Base-by-base conservation (phyloP, 1,284 basidiomycete species). In the Rhizopogon parksii region DNA sequence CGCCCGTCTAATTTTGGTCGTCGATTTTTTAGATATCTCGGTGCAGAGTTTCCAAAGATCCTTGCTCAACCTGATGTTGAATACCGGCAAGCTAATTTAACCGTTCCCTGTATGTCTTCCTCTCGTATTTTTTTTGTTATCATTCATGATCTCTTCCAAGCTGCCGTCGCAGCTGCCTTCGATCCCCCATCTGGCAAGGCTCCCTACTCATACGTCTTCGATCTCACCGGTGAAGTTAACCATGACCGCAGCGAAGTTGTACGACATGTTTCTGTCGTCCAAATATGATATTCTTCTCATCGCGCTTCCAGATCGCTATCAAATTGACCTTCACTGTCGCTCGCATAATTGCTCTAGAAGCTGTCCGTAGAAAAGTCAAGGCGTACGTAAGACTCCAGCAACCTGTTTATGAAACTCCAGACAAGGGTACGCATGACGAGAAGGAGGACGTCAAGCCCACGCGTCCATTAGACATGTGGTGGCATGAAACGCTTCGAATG, bases 401-500 rank as follows among this genome's bases (percentile, higher is more conserved):
- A 46, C 87, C 90, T 15, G 91, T 85, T 66, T 94, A 94, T 69
- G 84, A 90, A 58, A 86, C 85, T 27, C 73, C 80, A 4, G 79
- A 78, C 53, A 89, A 86, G 66, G 73, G 77, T 24, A 60, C 74
- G 11, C 80, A 86, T 55, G 71, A 78, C 43, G 91, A 93, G 71
- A 85, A 82, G 62, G 83, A 88, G 53, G 83, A 87, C 53, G 70
- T 85, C 35, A 85, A 85, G 61, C 91, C 91, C 0, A 72, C 79
- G 45, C 85, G 83, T 30, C 76, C 82, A 4, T 71, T 85, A 49
- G 91, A 91, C 9, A 80, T 76, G 19, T 95, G 91, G 91, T 94
- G 91, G 90, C 91, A 94, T 61, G 91, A 94, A 72, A 81, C 85
- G 1, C 69, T 91, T 37, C 78, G 91, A 32, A 82, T 81, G 58